These are phyloP conservation scores for Hypoxylon sp. DNA, from an alignment of 2,329 filamentous ascomycete species.

Conservation along the genomic window DNA sequence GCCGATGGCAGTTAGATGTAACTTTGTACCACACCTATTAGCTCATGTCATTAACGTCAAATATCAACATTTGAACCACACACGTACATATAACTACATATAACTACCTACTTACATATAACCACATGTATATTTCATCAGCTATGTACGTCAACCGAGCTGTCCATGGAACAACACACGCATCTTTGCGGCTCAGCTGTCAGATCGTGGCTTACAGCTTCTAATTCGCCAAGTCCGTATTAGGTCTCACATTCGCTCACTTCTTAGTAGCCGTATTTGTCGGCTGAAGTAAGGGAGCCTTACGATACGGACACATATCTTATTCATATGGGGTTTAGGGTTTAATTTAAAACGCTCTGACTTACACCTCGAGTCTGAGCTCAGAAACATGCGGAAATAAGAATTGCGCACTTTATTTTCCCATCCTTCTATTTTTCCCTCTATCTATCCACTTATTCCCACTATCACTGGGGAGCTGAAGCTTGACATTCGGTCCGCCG, in stretches of 20 bases:
- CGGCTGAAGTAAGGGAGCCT: slow-evolving; percentile 23
- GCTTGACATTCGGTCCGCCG: slow-evolving; percentile 30
- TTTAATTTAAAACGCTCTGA: background rate
- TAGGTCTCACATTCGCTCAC: slow-evolving; percentile 44
- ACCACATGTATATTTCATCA: slow-evolving; percentile 10
- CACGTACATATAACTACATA: slow-evolving; percentile 1
- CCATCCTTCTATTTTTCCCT: background rate
- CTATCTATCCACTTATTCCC: background rate
- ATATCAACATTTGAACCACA: background rate
- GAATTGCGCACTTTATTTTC: slow-evolving; percentile 6
- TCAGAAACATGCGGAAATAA: slow-evolving; percentile 31
- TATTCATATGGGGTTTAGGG: slow-evolving; percentile 20
- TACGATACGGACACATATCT: slow-evolving; percentile 9
- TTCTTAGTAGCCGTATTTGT: slow-evolving; percentile 18
- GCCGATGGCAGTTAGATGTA: slow-evolving; percentile 2
- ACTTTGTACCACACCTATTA: background rate
- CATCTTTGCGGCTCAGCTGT: slow-evolving; percentile 40
- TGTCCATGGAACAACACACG: slow-evolving; percentile 38
- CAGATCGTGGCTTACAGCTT: slow-evolving; percentile 27
- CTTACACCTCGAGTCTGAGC: slow-evolving; percentile 9
- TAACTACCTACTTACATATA: slow-evolving; percentile 1
- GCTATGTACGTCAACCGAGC: slow-evolving; percentile 1
- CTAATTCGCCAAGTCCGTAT: slow-evolving; percentile 28
- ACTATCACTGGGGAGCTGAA: slow-evolving; percentile 8
- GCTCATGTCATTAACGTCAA: no score